Conservation (phyloP, 192 early-diverging fungal species). For the Rhizophagus clarus region DNA sequence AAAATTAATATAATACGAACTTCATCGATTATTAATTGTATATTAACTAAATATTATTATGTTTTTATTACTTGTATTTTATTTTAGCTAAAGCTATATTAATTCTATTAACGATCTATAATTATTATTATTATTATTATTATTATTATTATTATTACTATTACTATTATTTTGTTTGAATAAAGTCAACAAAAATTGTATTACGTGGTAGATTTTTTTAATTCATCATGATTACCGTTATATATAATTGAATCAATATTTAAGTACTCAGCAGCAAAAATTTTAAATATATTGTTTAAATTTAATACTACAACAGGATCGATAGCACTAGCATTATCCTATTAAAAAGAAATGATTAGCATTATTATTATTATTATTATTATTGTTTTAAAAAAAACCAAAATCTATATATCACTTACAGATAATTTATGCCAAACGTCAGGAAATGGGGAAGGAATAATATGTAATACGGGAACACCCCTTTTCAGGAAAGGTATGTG, state of each 20-base stretch:
- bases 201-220: neutral
- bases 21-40: no score
- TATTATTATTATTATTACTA: no score
- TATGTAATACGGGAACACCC: conserved; percentile 84
- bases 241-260: conserved; percentile 28
- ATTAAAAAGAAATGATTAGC: neutral
- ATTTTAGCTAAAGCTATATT: no score
- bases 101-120: no score
- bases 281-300: conserved; percentile 74
- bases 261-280: conserved; percentile 73
- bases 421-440: conserved; percentile 78
- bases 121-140: no score
- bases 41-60: no score
- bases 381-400: neutral
- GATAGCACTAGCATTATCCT: conserved; percentile 76
- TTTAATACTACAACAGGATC: conserved; percentile 67
- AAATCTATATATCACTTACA: conserved; percentile 34
- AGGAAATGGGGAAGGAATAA: conserved; percentile 90
- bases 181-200: neutral
- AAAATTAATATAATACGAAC: no score
- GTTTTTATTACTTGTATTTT: no score
- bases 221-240: neutral
- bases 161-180: neutral
- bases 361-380: neutral
- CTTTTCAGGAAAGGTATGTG: conserved; percentile 83